These are phyloP conservation scores for Mortierella hygrophila DNA, from an alignment of 192 early-diverging fungal species.

Conservation along the genomic window DNA sequence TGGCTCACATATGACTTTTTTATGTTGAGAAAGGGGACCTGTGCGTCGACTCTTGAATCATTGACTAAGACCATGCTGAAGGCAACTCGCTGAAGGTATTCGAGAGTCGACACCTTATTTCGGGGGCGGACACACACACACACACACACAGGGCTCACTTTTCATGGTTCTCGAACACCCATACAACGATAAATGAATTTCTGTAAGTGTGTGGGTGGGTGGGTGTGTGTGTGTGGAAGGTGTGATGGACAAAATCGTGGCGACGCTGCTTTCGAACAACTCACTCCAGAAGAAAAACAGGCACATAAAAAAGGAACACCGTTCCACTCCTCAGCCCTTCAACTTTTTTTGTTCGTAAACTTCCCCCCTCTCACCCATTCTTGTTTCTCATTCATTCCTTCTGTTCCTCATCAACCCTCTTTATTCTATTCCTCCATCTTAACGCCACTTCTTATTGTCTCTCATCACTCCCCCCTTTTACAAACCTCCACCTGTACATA, in stretches of 20 bases:
- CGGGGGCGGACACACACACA: too few relatives aligned
- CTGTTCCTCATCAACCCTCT: not conserved
- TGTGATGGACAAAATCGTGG: not conserved
- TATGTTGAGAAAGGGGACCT: not conserved
- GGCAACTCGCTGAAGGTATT: not conserved
- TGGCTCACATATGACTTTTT: not conserved
- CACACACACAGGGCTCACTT: not conserved
- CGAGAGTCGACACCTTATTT: not conserved
- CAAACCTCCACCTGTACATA: not conserved
- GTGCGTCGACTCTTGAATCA: slow-evolving; percentile 2
- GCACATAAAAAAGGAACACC: not conserved
- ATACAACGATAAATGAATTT: not conserved
- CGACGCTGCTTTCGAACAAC: not conserved
- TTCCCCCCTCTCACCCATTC: not conserved
- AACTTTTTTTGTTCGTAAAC: not conserved
- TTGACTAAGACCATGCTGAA: not conserved
- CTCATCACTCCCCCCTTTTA: not conserved
- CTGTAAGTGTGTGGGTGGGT: too few relatives aligned
- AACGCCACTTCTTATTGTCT: not conserved
- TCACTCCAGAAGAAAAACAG: not conserved
- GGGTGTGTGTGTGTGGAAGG: too few relatives aligned
- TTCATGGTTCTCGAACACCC: not conserved
- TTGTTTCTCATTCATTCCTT: not conserved
- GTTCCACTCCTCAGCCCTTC: not conserved
- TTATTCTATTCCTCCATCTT: not conserved